These are phyloP conservation scores for Solanum commersonii DNA, from an alignment of 257 asterid genomes.

Conservation along the genomic window DNA sequence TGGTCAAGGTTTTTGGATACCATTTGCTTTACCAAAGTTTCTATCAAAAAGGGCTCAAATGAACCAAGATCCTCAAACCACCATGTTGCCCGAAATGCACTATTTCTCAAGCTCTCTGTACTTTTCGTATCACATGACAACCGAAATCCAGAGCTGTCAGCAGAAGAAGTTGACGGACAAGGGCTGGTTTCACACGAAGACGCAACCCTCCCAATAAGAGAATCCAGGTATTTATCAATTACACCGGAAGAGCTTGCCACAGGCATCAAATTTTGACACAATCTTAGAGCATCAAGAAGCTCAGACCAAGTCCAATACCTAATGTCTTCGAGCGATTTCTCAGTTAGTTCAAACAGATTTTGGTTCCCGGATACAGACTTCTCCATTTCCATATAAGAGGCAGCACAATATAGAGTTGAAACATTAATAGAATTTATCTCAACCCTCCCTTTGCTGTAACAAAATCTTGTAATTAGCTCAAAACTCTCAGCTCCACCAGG, in stretches of 20 bases:
- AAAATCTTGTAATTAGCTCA: slow-evolving; percentile 65
- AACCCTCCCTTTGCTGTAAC: slow-evolving; percentile 47
- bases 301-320: slow-evolving; percentile 77
- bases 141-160: slow-evolving; percentile 58
- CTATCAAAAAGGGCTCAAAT: slow-evolving; percentile 18
- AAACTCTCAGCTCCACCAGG: slow-evolving; percentile 84
- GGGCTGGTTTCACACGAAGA: slow-evolving; percentile 59
- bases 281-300: slow-evolving; percentile 46
- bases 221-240: slow-evolving; percentile 40
- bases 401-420: slow-evolving; percentile 39
- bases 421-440: slow-evolving; percentile 42
- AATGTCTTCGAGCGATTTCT: slow-evolving; percentile 43
- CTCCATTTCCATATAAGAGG: slow-evolving; percentile 68
- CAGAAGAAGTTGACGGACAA: slow-evolving; percentile 61
- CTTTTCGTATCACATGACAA: slow-evolving; percentile 66
- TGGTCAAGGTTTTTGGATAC: slow-evolving; percentile 38
- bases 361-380: slow-evolving; percentile 14
- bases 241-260: slow-evolving; percentile 23
- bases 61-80: slow-evolving; percentile 71
- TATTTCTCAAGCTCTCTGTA: slow-evolving; percentile 61
- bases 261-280: slow-evolving; percentile 38
- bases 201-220: slow-evolving; percentile 35
- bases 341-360: slow-evolving; percentile 38
- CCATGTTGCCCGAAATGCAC: slow-evolving; percentile 44
- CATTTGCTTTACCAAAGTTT: slow-evolving; percentile 34